A percentile compares a stretch with the other conserved stretches of the same genome.
phyloP scores from a whole-genome alignment of 2,329 filamentous ascomycete species.

The Fusarium buxicola region DNA sequence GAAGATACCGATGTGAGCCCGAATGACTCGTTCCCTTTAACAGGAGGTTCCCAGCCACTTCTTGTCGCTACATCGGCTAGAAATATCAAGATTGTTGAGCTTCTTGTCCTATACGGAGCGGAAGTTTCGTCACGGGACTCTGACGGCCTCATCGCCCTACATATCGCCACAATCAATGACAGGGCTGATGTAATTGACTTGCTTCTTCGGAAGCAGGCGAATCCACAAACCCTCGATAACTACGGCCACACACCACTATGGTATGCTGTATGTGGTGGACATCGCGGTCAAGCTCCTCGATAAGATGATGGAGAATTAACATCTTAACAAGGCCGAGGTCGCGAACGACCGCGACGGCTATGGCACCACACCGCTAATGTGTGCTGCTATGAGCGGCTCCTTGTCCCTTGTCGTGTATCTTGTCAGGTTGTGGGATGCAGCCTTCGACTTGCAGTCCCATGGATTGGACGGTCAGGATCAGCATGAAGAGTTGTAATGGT shows the following conservation, averaged over 20 bases:
- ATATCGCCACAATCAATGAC: neutral
- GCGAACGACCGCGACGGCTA: neutral
- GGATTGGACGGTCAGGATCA: too few relatives aligned
- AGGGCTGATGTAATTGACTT: neutral
- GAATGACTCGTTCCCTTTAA: neutral
- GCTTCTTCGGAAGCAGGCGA: neutral
- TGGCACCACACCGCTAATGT: neutral
- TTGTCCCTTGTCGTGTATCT: neutral
- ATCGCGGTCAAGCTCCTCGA: neutral
- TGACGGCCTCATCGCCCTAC: neutral
- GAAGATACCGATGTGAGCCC: neutral
- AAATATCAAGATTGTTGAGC: neutral
- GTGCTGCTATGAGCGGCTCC: neutral
- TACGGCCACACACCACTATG: neutral
- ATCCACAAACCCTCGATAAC: neutral
- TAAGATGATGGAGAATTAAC: neutral
- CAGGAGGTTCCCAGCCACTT: neutral
- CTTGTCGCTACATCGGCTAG: neutral
- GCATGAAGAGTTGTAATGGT: too few relatives aligned
- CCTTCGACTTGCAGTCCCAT: too few relatives aligned
- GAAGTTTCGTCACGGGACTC: neutral
- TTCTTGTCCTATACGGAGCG: neutral
- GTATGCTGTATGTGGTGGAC: neutral
- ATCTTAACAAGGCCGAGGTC: neutral
- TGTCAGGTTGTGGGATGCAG: neutral